A percentile compares a stretch with the other conserved stretches of the same genome.
phyloP scores from a whole-genome alignment of 1,139 yeast genomes.

The Nadsonia commutata region DNA sequence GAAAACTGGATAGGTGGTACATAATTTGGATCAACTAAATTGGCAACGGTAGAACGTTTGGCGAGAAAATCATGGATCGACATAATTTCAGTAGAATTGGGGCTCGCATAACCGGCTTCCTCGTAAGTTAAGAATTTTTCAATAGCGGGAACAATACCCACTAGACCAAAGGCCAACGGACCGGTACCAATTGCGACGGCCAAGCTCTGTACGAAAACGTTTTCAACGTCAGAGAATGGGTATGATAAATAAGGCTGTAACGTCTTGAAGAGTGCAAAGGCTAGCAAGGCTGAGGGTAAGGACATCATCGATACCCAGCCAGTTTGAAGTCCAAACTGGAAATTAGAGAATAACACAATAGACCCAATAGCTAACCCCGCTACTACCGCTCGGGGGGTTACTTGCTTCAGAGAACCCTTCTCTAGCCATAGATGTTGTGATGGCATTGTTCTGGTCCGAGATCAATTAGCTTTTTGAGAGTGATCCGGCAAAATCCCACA shows the following conservation, averaged over 20 bases:
- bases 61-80: not conserved
- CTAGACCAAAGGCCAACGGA: constrained; percentile 85
- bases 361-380: constrained; percentile 73
- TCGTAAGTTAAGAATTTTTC: constrained; percentile 70
- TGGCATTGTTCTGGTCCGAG: no score
- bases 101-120: constrained; percentile 49
- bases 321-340: constrained; percentile 91
- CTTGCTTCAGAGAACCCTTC: no score
- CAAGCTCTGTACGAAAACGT: constrained; percentile 79
- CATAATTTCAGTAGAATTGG: constrained; percentile 1
- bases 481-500: no score
- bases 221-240: constrained; percentile 76
- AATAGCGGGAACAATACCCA: constrained; percentile 93
- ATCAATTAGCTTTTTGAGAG: no score
- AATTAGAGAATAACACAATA: constrained; percentile 69
- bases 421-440: no score
- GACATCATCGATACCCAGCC: constrained; percentile 99
- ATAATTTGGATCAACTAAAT: not conserved
- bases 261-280: constrained; percentile 62
- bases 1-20: constrained; percentile 17
- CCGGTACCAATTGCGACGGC: constrained; percentile 98
- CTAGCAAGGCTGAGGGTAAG: constrained; percentile 82
- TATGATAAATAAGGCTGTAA: constrained; percentile 8
- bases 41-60: not conserved
- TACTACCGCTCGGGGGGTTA: constrained; percentile 54